Conservation (phyloP, 208 protist genomes). For the Sergeia podlipaevii region DNA sequence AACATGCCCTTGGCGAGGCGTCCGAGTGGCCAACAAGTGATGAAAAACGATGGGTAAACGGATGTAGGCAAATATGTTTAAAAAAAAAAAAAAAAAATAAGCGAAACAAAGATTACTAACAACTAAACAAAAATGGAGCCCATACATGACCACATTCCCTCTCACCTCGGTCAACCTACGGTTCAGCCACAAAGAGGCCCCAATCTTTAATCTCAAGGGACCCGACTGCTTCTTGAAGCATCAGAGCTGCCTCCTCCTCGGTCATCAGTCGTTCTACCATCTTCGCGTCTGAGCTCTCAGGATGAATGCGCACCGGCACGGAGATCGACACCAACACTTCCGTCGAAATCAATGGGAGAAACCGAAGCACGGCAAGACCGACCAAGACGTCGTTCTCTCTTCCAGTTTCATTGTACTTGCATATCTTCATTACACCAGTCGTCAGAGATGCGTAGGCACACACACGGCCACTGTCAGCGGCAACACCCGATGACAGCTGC, state of each 20-base stretch:
- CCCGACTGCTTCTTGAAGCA: conserved; percentile 23
- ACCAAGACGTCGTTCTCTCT: conserved; percentile 68
- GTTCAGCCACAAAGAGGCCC: conserved; percentile 61
- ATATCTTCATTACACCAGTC: conserved; percentile 50
- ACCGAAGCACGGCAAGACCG: conserved; percentile 47
- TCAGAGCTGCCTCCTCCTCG: conserved; percentile 24
- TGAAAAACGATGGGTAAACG: not conserved
- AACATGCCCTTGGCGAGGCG: too few relatives aligned
- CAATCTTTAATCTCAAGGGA: conserved; percentile 53
- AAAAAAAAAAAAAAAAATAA: too few relatives aligned
- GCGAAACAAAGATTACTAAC: not conserved
- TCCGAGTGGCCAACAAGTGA: too few relatives aligned
- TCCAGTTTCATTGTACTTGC: conserved; percentile 74
- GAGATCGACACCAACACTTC: conserved; percentile 65
- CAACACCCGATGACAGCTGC: conserved; percentile 1
- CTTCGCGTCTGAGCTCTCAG: conserved; percentile 51
- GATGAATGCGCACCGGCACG: conserved; percentile 41
- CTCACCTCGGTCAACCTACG: conserved; percentile 3
- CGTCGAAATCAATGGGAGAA: conserved; percentile 47
- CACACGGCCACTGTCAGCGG: conserved; percentile 8
- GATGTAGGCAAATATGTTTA: too few relatives aligned
- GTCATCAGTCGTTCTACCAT: conserved; percentile 36
- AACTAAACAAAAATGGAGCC: not conserved
- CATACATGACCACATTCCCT: not conserved
- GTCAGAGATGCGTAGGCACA: conserved; percentile 47